Evolutionary conservation across 148 eudicot species (phyloP).

Genomic region (Dysphania ambrosioides): DNA sequence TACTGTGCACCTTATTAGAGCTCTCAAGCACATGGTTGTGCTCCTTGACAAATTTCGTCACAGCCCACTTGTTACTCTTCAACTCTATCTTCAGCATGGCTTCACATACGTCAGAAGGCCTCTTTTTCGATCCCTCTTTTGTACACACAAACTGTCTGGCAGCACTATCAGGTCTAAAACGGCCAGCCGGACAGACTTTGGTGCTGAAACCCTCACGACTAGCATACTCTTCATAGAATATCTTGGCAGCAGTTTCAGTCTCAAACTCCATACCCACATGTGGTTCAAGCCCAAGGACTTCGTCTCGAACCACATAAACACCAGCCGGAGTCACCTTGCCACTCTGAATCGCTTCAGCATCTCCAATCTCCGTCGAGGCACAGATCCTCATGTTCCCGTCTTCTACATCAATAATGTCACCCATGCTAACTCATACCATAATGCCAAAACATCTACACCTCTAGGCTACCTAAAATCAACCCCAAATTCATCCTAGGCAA

Average conservation of each 20-base stretch:
- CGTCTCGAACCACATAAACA: conserved; percentile 37
- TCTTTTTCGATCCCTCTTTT: conserved; percentile 47
- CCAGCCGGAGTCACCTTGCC: conserved; percentile 36
- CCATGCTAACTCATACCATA: conserved; percentile 32
- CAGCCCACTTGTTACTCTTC: conserved; percentile 57
- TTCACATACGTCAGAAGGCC: conserved; percentile 47
- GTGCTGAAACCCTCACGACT: conserved; percentile 55
- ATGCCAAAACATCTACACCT: not conserved
- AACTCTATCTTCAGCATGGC: conserved; percentile 71
- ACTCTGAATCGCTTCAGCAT: conserved; percentile 37
- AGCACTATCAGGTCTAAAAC: conserved; percentile 36
- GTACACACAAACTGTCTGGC: conserved; percentile 50
- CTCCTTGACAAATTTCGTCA: conserved; percentile 69
- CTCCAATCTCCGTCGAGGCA: conserved; percentile 43
- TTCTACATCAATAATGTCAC: conserved; percentile 42
- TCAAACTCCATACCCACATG: conserved; percentile 71
- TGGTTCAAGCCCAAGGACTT: conserved; percentile 49
- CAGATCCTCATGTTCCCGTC: conserved; percentile 46
- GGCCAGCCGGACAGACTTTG: conserved; percentile 37
- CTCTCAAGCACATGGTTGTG: conserved; percentile 53
- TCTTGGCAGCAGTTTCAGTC: conserved; percentile 56
- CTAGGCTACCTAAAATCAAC: not conserved
- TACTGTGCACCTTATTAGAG: conserved; percentile 46
- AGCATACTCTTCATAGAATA: conserved; percentile 66
- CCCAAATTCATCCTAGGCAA: not conserved